Evolutionary conservation across 495 filamentous ascomycete genomes (phyloP).

Genomic region (Daldinia decipiens): DNA sequence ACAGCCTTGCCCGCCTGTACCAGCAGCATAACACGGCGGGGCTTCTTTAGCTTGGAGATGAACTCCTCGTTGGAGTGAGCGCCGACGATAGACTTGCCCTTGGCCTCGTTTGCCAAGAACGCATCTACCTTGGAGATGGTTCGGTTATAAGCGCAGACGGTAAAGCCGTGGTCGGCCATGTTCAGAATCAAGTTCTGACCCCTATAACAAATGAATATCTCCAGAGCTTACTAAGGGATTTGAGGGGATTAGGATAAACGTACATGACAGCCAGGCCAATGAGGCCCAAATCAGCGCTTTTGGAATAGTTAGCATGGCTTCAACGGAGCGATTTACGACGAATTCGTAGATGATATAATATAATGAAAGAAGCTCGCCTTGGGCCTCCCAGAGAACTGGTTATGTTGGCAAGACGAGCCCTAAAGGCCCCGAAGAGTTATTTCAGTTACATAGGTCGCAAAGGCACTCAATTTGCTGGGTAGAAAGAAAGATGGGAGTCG

Average conservation of each 20-base stretch:
- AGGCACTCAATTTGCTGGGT: conserved; percentile 14
- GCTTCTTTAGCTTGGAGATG: conserved; percentile 93
- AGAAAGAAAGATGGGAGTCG: conserved; percentile 15
- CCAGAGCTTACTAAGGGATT: conserved; percentile 8
- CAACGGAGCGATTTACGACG: conserved; percentile 33
- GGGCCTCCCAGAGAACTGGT: conserved; percentile 69
- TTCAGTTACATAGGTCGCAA: conserved; percentile 58
- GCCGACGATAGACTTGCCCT: conserved; percentile 93
- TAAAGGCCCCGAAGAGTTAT: conserved; percentile 66
- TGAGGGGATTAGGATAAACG: conserved; percentile 45
- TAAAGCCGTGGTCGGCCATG: conserved; percentile 95
- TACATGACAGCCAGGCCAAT: conserved; percentile 99
- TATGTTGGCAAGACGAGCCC: conserved; percentile 87
- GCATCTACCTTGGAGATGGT: conserved; percentile 96
- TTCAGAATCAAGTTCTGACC: conserved; percentile 97
- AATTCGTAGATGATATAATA: conserved; percentile 38
- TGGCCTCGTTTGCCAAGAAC: conserved; percentile 93
- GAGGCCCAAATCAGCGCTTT: conserved; percentile 91
- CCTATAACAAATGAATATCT: conserved; percentile 49
- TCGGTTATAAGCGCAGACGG: conserved; percentile 96
- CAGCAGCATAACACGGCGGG: conserved; percentile 95
- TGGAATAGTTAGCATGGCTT: conserved; percentile 60
- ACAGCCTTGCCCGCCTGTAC: conserved; percentile 98
- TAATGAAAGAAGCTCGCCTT: conserved; percentile 53
- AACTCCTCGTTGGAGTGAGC: conserved; percentile 96